Conservation (phyloP, 306 rosid genomes). For the Inga laurina region DNA sequence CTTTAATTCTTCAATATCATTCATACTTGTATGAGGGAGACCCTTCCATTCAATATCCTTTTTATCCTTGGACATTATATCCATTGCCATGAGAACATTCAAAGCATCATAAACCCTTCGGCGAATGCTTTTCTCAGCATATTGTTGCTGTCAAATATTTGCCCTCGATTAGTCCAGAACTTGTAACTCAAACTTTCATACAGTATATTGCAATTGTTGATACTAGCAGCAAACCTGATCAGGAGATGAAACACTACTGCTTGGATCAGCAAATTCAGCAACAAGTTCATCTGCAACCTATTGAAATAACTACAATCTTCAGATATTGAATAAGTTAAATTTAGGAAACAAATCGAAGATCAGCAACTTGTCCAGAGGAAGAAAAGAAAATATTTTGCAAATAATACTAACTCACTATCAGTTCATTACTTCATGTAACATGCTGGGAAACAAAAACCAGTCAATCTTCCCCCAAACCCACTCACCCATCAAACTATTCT, state of each 20-base stretch:
- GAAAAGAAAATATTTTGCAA: not conserved
- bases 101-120: slow-evolving; percentile 96
- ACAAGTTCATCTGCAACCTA: slow-evolving; percentile 99
- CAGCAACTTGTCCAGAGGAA: not conserved
- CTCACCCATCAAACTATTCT: not conserved
- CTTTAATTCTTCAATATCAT: slow-evolving; percentile 91
- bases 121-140: slow-evolving; percentile 92
- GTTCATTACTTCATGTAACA: not conserved
- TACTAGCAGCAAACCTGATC: slow-evolving; percentile 74
- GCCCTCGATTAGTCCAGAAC: slow-evolving; percentile 24
- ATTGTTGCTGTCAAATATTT: slow-evolving; percentile 78
- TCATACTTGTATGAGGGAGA: slow-evolving; percentile 87
- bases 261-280: slow-evolving; percentile 83
- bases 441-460: not conserved
- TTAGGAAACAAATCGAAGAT: not conserved
- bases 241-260: slow-evolving; percentile 63
- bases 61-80: slow-evolving; percentile 96
- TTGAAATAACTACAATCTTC: slow-evolving; percentile 30
- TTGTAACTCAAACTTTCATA: slow-evolving; percentile 9
- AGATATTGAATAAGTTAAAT: slow-evolving; percentile 8
- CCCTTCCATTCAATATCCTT: slow-evolving; percentile 98
- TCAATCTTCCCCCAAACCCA: too few species aligned
- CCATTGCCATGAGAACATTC: slow-evolving; percentile 99
- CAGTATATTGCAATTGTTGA: slow-evolving; percentile 2
- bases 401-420: not conserved